Evolutionary conservation across 1,284 basidiomycete genomes (phyloP).

Genomic region (Tremellales sp.): DNA sequence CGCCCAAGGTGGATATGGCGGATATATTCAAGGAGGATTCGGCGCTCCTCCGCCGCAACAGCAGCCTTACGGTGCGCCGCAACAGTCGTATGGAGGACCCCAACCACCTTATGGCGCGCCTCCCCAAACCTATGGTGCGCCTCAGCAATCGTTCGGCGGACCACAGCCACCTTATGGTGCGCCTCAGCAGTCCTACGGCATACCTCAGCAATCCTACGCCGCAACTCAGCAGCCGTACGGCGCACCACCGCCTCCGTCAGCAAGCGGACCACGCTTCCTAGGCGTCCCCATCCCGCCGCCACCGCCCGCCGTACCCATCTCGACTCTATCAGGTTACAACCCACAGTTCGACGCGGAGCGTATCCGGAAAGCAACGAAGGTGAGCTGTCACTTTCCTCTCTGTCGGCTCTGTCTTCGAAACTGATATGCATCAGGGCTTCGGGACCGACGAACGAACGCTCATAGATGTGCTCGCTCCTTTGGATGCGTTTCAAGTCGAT

Average conservation of each 20-base stretch:
- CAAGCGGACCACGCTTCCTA: conserved; percentile 33
- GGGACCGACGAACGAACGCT: conserved; percentile 47
- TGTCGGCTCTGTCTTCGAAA: not conserved
- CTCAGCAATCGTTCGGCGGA: conserved; percentile 8
- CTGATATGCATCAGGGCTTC: conserved; percentile 35
- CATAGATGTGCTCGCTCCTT: conserved; percentile 41
- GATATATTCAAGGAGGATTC: conserved; percentile 12
- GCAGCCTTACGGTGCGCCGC: conserved; percentile 14
- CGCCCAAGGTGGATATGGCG: too few relatives aligned
- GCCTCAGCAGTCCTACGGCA: conserved; percentile 3
- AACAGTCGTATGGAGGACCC: conserved; percentile 19
- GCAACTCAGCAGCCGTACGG: conserved; percentile 7
- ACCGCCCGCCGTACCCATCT: conserved; percentile 38
- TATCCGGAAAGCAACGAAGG: conserved; percentile 49
- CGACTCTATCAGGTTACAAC: conserved; percentile 42
- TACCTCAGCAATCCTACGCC: not conserved
- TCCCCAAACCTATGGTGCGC: conserved; percentile 8
- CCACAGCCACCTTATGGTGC: conserved; percentile 5
- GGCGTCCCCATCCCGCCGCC: conserved; percentile 43
- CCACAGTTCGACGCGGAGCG: conserved; percentile 46
- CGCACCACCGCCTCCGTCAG: conserved; percentile 6
- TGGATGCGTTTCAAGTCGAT: conserved; percentile 48
- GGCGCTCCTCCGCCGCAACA: conserved; percentile 20
- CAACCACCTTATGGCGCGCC: conserved; percentile 6
- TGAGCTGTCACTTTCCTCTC: conserved; percentile 9